Conservation (phyloP, 306 rosid genomes). For the Gleditsia sinensis region DNA sequence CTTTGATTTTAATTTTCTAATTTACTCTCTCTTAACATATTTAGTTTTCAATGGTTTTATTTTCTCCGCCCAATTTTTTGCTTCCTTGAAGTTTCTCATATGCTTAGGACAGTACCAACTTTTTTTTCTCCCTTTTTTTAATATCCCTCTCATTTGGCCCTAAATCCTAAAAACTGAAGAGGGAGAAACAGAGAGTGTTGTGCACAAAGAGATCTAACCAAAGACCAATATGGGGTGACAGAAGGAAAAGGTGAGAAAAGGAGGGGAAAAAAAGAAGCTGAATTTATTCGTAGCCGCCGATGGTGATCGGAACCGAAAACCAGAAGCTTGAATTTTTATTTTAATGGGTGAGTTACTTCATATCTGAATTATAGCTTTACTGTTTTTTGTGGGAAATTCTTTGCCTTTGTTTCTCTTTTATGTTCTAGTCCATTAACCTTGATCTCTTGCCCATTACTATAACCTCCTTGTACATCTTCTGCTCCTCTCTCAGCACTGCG, state of each 20-base stretch:
- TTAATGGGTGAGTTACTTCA: slow-evolving; percentile 33
- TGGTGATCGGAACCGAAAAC: slow-evolving; percentile 29
- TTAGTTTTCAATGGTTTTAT: not conserved
- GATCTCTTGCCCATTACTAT: slow-evolving; percentile 23
- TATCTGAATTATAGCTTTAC: slow-evolving; percentile 9
- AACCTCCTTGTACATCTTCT: not conserved
- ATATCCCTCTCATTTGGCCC: too few species aligned
- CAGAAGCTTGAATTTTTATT: slow-evolving; percentile 15
- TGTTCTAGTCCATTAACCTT: too few species aligned
- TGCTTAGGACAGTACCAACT: too few species aligned
- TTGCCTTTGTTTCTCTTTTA: not conserved
- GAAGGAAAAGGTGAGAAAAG: not conserved
- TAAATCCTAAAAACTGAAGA: too few species aligned
- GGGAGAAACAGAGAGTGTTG: too few species aligned
- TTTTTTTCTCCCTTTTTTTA: too few species aligned
- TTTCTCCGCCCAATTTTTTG: too few species aligned
- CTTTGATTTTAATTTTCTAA: too few species aligned
- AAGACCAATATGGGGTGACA: not conserved
- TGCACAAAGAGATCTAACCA: too few species aligned
- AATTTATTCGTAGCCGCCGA: slow-evolving; percentile 42
- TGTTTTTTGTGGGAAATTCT: not conserved
- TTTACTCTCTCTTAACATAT: not conserved
- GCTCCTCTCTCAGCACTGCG: slow-evolving; percentile 1
- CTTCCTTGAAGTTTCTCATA: too few species aligned
- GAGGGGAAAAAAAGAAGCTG: slow-evolving; percentile 37